Evolutionary conservation across 805 yeast genomes (phyloP).

Genomic region (Wickerhamomyces chambardii): DNA sequence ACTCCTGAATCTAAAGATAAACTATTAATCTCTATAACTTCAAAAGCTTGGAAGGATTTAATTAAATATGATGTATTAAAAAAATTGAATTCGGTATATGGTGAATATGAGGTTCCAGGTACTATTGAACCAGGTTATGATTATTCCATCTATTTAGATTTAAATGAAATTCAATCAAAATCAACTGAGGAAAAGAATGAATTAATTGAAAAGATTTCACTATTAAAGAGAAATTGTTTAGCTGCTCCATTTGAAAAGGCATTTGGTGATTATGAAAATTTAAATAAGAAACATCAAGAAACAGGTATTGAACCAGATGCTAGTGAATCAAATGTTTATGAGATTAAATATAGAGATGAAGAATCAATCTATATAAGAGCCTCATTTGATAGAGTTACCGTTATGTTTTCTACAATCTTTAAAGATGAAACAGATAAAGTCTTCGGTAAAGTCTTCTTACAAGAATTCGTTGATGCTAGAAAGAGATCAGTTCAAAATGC

Average conservation of each 20-base stretch:
- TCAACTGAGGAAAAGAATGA: constrained; percentile 31
- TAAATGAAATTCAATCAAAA: constrained; percentile 27
- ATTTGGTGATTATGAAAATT: constrained; percentile 64
- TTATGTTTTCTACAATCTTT: constrained; percentile 88
- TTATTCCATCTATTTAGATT: constrained; percentile 64
- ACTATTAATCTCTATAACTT: constrained; percentile 57
- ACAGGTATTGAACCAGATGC: constrained; percentile 18
- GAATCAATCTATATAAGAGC: constrained; percentile 90
- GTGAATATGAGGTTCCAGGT: constrained; percentile 26
- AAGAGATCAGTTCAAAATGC: constrained; percentile 94
- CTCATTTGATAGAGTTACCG: constrained; percentile 93
- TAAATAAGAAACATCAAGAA: constrained; percentile 25
- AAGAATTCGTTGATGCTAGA: constrained; percentile 94
- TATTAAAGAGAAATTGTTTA: constrained; percentile 77
- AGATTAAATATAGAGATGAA: constrained; percentile 80
- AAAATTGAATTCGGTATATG: constrained; percentile 43
- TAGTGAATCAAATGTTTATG: constrained; percentile 14
- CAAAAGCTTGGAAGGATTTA: constrained; percentile 74
- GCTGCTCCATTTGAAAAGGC: constrained; percentile 93
- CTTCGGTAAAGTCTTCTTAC: constrained; percentile 82
- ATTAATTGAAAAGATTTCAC: constrained; percentile 56
- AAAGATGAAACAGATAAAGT: constrained; percentile 95
- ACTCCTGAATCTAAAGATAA: constrained; percentile 70
- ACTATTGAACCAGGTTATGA: constrained; percentile 70
- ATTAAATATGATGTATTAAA: constrained; percentile 53